Base-by-base conservation (phyloP, 2,329 filamentous ascomycete species). In the Pestalotiopsis sp. region DNA sequence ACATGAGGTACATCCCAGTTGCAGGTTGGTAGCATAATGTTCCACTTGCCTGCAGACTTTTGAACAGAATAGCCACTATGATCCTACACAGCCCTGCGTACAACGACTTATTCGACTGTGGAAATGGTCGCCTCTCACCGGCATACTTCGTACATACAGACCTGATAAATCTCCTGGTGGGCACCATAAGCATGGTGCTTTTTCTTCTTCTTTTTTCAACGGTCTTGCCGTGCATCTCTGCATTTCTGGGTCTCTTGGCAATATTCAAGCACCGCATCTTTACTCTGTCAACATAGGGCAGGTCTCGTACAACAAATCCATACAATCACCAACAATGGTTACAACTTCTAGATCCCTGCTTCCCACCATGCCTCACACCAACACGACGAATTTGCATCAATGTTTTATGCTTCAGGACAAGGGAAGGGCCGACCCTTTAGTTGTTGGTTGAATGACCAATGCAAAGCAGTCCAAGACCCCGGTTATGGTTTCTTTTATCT, bases 341-440 rank as follows among this genome's bases (percentile, higher is more conserved):
- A 12, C 45, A 66, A 66, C 62, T 45, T 13, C n/a, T 64, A n/a
- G 39, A 39, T 49, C 68, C 66, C 68, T 66, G 68, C 70, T 70
- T 65, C 67, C 69, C 66, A n/a, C 56, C 64, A 70, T 70, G 67
- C 62, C 68, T 67, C 64, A 64, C 64, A 69, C 63, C 63, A 66
- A 66, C 63, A 57, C 36, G 45, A 39, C 27, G 27, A 13, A 70
- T 64, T 58, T 70, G 27, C 27, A 39, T 62, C 31, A 65, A 66
- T 58, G 61, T 45, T 25, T 64, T 20, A n/a, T 72, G 69, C 68
- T 70, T 68, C 36, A 67, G 57, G 20, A 39, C 66, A 67, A 66
- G 63, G 57, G 60, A 69, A 72, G 75, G 70, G 68, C 72, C 73
- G 70, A 70, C 67, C 72, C 74, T 71, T 67, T 71, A 70, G 67